A percentile compares a stretch with the other conserved stretches of the same genome.
phyloP scores from a whole-genome alignment of 2,329 filamentous ascomycete species.

The Calonectria naviculata region DNA sequence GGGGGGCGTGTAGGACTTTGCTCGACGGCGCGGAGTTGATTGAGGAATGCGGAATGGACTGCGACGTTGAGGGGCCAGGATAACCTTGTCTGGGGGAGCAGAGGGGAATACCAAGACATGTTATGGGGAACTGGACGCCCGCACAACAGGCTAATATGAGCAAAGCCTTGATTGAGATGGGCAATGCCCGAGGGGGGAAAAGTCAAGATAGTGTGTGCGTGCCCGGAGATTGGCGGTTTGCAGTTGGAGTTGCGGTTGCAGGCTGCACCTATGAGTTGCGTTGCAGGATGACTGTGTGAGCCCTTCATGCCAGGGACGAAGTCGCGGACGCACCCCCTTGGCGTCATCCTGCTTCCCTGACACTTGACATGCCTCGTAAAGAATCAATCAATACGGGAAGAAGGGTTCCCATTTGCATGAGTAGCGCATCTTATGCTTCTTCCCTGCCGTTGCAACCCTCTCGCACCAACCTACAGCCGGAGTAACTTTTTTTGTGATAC shows the following conservation, averaged over 20 bases:
- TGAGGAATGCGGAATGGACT: conserved; percentile 14
- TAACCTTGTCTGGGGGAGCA: neutral
- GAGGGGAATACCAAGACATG: neutral
- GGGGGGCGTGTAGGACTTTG: conserved; percentile 22
- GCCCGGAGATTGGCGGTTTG: neutral
- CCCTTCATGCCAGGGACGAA: conserved; percentile 18
- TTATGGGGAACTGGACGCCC: neutral
- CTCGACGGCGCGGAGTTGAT: neutral
- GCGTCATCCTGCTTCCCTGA: conserved; percentile 1
- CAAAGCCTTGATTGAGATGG: neutral
- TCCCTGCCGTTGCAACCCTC: conserved; percentile 4
- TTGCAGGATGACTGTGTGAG: neutral
- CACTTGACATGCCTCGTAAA: neutral
- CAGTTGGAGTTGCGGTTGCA: neutral
- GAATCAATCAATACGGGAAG: conserved; percentile 6
- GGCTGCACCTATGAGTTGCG: conserved; percentile 13
- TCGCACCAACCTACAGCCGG: neutral
- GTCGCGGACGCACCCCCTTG: neutral
- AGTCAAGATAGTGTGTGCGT: neutral
- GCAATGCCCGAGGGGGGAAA: neutral
- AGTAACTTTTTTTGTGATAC: neutral
- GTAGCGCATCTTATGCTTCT: conserved; percentile 2
- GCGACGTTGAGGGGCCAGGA: conserved; percentile 13
- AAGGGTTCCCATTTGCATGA: conserved; percentile 7
- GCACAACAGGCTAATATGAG: neutral